Evolutionary conservation across 2,329 filamentous ascomycete species (phyloP).

Genomic region (Claviceps africana): DNA sequence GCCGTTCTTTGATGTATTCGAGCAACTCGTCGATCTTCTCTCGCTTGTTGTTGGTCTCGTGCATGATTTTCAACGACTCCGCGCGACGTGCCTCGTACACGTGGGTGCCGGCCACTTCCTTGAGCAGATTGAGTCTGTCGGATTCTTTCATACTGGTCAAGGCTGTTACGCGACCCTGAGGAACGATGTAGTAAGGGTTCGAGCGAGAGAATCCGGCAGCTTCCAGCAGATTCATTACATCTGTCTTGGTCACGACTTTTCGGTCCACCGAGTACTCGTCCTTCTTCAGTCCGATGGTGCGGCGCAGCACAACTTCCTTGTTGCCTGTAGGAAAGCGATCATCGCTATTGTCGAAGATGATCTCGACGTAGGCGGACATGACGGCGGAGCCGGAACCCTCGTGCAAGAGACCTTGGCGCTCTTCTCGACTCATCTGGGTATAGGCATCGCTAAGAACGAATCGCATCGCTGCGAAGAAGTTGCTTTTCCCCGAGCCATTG

Average conservation of each 20-base stretch:
- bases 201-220: slow-evolving; percentile 92
- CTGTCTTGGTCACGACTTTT: slow-evolving; percentile 86
- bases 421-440: slow-evolving; percentile 86
- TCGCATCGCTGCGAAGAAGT: slow-evolving; percentile 97
- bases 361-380: slow-evolving; percentile 98
- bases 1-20: slow-evolving; percentile 78
- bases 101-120: slow-evolving; percentile 96
- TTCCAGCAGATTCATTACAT: slow-evolving; percentile 90
- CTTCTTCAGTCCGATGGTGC: slow-evolving; percentile 94
- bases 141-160: slow-evolving; percentile 98
- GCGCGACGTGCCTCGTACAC: slow-evolving; percentile 87
- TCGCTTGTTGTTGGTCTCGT: slow-evolving; percentile 87
- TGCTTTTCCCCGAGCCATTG: slow-evolving; percentile 98
- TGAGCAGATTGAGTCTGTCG: slow-evolving; percentile 76
- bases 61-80: slow-evolving; percentile 93
- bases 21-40: slow-evolving; percentile 88
- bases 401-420: slow-evolving; percentile 90
- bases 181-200: slow-evolving; percentile 98
- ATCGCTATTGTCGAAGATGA: slow-evolving; percentile 96
- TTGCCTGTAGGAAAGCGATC: slow-evolving; percentile 89
- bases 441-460: slow-evolving; percentile 98
- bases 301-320: slow-evolving; percentile 76
- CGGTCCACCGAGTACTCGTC: slow-evolving; percentile 96
- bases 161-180: slow-evolving; percentile 87
- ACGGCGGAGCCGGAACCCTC: slow-evolving; percentile 96